Evolutionary conservation across 78 protist species (phyloP).

Genomic region (Dictyostelium purpureum): DNA sequence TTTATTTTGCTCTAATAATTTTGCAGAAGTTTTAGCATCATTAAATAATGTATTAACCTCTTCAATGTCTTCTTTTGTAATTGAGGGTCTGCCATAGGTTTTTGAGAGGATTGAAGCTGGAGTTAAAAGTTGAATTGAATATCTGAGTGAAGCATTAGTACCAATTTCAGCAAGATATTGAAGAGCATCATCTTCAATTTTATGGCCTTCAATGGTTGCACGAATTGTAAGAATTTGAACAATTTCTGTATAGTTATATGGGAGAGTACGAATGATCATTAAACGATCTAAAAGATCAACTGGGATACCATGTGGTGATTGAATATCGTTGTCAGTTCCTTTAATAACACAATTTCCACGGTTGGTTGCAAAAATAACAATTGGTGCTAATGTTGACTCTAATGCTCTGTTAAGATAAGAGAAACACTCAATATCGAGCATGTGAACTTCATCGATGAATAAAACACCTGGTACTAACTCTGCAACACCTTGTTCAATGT

Average conservation of each 20-base stretch:
- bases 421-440: slow-evolving; percentile 99
- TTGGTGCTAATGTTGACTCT: slow-evolving; percentile 98
- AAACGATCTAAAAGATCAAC: slow-evolving; percentile 97
- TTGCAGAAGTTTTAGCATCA: slow-evolving; percentile 98
- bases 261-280: slow-evolving; percentile 96
- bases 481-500: slow-evolving; percentile 99
- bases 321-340: slow-evolving; percentile 94
- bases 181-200: slow-evolving; percentile 90
- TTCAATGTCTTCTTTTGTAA: slow-evolving; percentile 87
- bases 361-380: slow-evolving; percentile 99
- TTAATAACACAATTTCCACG: slow-evolving; percentile 92
- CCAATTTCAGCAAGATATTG: slow-evolving; percentile 89
- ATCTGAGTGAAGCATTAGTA: slow-evolving; percentile 90
- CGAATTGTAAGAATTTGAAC: slow-evolving; percentile 92
- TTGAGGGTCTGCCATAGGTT: slow-evolving; percentile 85
- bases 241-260: slow-evolving; percentile 92
- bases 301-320: slow-evolving; percentile 99
- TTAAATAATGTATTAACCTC: slow-evolving; percentile 93
- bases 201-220: slow-evolving; percentile 92
- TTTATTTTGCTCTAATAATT: slow-evolving; percentile 82
- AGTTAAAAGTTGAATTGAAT: slow-evolving; percentile 97
- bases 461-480: slow-evolving; percentile 99
- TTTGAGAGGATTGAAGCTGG: slow-evolving; percentile 95
- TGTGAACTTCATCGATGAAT: slow-evolving; percentile 99
- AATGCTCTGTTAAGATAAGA: slow-evolving; percentile 99